Base-by-base conservation (phyloP, 441 rosid species). In the Hypseocharis bilobata region DNA sequence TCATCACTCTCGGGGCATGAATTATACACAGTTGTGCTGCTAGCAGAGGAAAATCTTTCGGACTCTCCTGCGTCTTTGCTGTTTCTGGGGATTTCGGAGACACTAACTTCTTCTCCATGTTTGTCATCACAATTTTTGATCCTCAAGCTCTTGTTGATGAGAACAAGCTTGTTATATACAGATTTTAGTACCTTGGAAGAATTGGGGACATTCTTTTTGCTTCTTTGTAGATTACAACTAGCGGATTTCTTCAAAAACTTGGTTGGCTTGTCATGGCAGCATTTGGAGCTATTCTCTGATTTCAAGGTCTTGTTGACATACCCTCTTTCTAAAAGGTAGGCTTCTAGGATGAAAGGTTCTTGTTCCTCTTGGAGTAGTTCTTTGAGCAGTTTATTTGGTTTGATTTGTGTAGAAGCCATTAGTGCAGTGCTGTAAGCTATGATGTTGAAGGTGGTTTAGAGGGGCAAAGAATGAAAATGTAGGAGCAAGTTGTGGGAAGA, bases 281-380 rank as follows among this genome's bases (percentile, higher is more conserved):
- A 8, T 29, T 26, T 25, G 40, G 23, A 61, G 64, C 32, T n/a
- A 8, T 30, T 40, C 57, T n/a, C 51, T 13, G 72, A 56, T 34
- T 23, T 63, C 45, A 57, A 61, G 16, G 63, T 69, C 40, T 72
- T 71, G 28, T 62, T 69, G 3, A 13, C 26, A 54, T 16, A 58
- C 49, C 84, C 72, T 74, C 72, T 81, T 68, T 84, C 86, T 0
- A 66, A 30, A 3, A 81, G 82, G 70, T 74, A 77, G 69, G 63
- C 65, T 28, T 81, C 77, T 2, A 78, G 73, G 22, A 70, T 42
- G 62, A 85, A 85, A 67, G 89, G 89, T 44, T 87, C 92, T 60
- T 87, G 88, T 62, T 79, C 75, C 38, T 85, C 85, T 52, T 73
- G 71, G 29, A 87, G 92, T 26, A 83, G 66, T 20, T 86, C 82